Percentiles rank a stretch among this genome's conserved stretches.
Conservation (phyloP, 2,329 filamentous ascomycete species). For the Tolypocladium capitatum region DNA sequence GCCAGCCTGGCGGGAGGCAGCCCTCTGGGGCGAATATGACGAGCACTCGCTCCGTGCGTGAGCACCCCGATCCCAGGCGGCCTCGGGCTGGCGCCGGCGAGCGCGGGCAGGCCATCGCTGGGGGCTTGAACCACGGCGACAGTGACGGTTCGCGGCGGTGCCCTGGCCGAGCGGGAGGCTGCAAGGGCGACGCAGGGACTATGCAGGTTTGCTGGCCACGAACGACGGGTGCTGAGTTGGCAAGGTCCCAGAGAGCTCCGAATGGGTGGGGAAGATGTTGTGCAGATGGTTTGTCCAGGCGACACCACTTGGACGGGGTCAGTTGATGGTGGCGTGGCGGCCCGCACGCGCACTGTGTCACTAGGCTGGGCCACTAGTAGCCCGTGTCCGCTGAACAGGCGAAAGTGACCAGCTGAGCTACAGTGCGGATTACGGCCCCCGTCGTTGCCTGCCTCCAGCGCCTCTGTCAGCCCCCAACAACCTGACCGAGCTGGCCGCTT, state of each 20-base stretch:
- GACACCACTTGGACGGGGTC: background rate
- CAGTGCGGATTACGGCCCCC: background rate
- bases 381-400: background rate
- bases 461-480: background rate
- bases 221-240: constrained; percentile 1
- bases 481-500: background rate
- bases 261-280: background rate
- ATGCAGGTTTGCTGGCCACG: background rate
- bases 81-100: background rate
- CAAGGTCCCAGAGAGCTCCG: background rate
- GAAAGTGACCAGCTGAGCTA: background rate
- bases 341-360: background rate
- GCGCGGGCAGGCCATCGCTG: background rate
- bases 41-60: background rate
- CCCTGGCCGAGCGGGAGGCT: background rate
- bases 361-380: background rate
- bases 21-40: background rate
- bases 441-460: background rate
- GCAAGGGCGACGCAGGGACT: constrained; percentile 5
- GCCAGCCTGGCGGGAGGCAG: background rate
- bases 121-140: background rate
- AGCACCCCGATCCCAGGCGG: background rate
- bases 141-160: background rate
- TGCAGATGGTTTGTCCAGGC: background rate
- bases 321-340: background rate